A percentile compares a stretch with the other conserved stretches of the same genome.
These are phyloP conservation scores for Durusdinium trenchii DNA, from an alignment of 73 alveolate species.

Conservation along the genomic window DNA sequence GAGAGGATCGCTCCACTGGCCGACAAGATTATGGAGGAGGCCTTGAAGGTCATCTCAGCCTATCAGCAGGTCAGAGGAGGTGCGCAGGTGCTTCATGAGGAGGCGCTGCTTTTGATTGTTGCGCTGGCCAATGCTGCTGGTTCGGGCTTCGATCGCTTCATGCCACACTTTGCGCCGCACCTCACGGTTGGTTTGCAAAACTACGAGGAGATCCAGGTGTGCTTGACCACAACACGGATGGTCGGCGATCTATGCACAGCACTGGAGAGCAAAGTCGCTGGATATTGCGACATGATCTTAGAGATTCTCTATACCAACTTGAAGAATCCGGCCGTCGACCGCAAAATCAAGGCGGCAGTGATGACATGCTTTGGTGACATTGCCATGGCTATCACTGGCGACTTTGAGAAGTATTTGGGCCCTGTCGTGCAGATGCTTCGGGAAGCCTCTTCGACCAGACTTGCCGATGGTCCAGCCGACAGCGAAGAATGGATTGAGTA, in stretches of 20 bases:
- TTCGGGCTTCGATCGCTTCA: constrained; percentile 55
- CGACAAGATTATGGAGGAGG: constrained; percentile 81
- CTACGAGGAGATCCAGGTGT: constrained; percentile 90
- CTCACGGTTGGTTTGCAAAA: constrained; percentile 76
- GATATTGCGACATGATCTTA: constrained; percentile 50
- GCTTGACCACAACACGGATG: constrained; percentile 66
- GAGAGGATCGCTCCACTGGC: constrained; percentile 60
- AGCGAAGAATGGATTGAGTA: constrained; percentile 67
- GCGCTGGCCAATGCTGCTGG: constrained; percentile 92
- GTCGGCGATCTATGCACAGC: constrained; percentile 95
- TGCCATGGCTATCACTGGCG: constrained; percentile 93
- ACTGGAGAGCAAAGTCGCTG: constrained; percentile 38
- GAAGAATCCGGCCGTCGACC: constrained; percentile 92
- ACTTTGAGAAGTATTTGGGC: constrained; percentile 94
- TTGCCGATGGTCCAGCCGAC: constrained; percentile 88
- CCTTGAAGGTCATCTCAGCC: constrained; percentile 86
- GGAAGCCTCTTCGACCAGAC: constrained; percentile 87
- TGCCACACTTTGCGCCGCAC: constrained; percentile 86
- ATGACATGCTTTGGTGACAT: constrained; percentile 95
- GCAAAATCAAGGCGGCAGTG: constrained; percentile 85
- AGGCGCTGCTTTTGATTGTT: constrained; percentile 66
- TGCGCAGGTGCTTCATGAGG: constrained; percentile 92
- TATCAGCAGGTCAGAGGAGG: constrained; percentile 91
- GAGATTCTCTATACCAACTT: constrained; percentile 92
- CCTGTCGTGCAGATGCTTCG: constrained; percentile 92